Evolutionary conservation across 2,329 filamentous ascomycete species (phyloP), one percentile per base, ranked within the genome.

Genomic region (Aspergillus niger): DNA sequence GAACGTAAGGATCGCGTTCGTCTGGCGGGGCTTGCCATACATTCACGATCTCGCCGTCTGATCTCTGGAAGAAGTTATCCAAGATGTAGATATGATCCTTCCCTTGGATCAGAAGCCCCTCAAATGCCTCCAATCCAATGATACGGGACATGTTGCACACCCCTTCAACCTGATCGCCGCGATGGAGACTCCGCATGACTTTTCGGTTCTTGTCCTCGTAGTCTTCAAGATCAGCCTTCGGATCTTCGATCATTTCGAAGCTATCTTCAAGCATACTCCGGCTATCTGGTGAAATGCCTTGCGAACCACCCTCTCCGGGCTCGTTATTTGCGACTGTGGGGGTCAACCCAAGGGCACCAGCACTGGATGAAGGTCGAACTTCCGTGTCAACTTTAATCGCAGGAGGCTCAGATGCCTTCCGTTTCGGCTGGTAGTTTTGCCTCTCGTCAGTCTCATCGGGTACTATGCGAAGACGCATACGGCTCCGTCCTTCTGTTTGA

Each of bases 181-280:
- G 89, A 68, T 97, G 90, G 10, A 99, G 82, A 64, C 92, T 94
- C 55, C 95, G 86, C 92, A 98, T 96, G 48, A 99, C 94, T 76
- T 97, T 97, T 48, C 96, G 86, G 71, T 99, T 98, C 80, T 97
- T 98, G 76, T 99, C 96, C 76, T 99, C 96, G 64, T 96, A 96
- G 1, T 88, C 89, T 66, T 95, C 92, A 26, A 91, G 86, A 43
- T 90, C 87, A 59, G 94, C 90, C 69, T 92, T 92, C 0, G 94
- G 93, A 63, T 97, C 94, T 62, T 98, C 93, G 6, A 99, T 89
- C 66, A 99, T 86, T 77, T 99, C 95, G 71, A 97, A 99, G 66
- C 96, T 96, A 49, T 98, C 95, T 59, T 97, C 95, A 0, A 88
- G 80, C 8, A 81, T 76, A 32, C 73, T 73, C 28, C 68, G 73